Conservation (phyloP, 2,329 filamentous ascomycete species). For the Stagonosporopsis cucurbitacearum region DNA sequence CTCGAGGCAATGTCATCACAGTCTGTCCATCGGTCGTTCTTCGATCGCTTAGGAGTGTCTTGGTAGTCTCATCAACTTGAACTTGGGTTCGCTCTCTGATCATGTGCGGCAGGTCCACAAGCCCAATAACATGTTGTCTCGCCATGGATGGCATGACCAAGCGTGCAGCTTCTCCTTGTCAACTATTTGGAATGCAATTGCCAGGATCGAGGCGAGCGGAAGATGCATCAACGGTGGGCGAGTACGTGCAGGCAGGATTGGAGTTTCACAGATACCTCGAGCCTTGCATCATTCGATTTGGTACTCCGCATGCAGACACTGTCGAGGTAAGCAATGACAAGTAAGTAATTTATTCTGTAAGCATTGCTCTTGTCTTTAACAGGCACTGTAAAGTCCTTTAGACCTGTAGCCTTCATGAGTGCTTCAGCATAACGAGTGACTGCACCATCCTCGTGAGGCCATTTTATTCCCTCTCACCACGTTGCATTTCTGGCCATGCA, state of each 20-base stretch:
- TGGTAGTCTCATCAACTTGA: not conserved
- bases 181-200: not conserved
- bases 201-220: not conserved
- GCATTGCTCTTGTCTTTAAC: not conserved
- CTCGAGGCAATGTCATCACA: constrained; percentile 5
- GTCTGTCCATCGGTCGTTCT: not conserved
- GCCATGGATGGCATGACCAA: not conserved
- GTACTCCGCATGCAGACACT: not conserved
- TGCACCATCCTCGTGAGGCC: not conserved
- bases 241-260: not conserved
- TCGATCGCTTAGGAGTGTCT: not conserved
- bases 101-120: not conserved
- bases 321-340: not conserved
- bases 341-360: not conserved
- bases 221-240: not conserved
- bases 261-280: not conserved
- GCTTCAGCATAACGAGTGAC: not conserved
- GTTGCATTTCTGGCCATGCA: too few species aligned
- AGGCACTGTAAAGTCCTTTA: not conserved
- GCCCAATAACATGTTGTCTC: not conserved
- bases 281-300: not conserved
- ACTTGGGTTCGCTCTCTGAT: not conserved
- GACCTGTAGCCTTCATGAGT: not conserved
- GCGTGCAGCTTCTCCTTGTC: not conserved
- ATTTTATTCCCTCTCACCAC: not conserved